Evolutionary conservation across 306 rosid genomes (phyloP).

Genomic region (Cucurbita moschata): DNA sequence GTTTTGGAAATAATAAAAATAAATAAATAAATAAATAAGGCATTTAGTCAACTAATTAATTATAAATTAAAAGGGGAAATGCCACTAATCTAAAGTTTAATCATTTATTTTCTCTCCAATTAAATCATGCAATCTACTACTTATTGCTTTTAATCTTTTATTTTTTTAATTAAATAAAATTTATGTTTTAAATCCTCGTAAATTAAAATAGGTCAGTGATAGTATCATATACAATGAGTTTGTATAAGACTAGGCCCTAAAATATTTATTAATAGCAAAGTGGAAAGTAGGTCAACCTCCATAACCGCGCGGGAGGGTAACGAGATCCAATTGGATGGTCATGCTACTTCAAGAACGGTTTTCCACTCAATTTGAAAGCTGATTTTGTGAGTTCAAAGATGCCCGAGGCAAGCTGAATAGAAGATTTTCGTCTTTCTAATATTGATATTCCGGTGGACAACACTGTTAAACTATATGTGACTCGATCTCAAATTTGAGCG

Average conservation of each 20-base stretch:
- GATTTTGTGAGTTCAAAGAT: background rate
- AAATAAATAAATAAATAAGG: background rate
- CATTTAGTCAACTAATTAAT: background rate
- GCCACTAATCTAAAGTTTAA: background rate
- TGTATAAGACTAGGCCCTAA: no score
- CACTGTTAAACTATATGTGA: no score
- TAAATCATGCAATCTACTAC: background rate
- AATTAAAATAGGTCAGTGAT: no score
- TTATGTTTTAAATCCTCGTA: no score
- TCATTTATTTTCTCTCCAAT: background rate
- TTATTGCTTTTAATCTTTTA: background rate
- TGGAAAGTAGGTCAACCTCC: no score
- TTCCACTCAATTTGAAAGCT: background rate
- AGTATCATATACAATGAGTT: no score
- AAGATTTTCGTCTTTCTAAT: background rate
- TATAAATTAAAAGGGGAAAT: background rate
- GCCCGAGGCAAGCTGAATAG: slow-evolving; percentile 1
- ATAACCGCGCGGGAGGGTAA: no score
- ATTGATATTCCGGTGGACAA: no score
- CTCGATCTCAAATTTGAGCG: no score
- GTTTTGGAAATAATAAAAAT: background rate
- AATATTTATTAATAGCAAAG: no score
- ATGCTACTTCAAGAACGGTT: background rate
- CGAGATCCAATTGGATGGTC: no score
- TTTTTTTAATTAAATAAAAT: no score